Evolutionary conservation across 805 yeast species (phyloP).

Genomic region (Candida insectalens): DNA sequence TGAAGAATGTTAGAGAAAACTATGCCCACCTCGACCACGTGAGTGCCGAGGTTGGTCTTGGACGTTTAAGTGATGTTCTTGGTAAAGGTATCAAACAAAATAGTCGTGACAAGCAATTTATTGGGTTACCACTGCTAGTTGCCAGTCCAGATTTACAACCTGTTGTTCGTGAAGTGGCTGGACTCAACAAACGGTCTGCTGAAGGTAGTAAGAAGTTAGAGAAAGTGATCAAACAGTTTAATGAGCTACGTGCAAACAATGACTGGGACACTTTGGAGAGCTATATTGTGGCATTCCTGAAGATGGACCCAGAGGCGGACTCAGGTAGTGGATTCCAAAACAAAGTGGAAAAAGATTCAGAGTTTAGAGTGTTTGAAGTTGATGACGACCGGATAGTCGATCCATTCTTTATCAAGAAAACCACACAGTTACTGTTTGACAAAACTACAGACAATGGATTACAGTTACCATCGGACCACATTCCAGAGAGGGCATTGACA

Average conservation of each 20-base stretch:
- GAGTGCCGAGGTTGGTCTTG: conserved; percentile 53
- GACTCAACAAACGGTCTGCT: conserved; percentile 16
- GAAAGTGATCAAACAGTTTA: conserved; percentile 21
- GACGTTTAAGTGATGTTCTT: conserved; percentile 57
- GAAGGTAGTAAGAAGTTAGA: conserved; percentile 15
- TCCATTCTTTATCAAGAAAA: conserved; percentile 37
- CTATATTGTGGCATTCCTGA: conserved; percentile 20
- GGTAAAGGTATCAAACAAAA: conserved; percentile 42
- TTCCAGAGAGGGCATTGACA: conserved; percentile 52
- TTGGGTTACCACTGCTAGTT: conserved; percentile 16
- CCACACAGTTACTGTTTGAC: conserved; percentile 31
- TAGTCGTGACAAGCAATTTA: conserved; percentile 11
- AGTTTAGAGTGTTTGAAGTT: conserved; percentile 42
- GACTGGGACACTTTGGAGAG: conserved; percentile 23
- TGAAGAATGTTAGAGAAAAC: conserved; percentile 32
- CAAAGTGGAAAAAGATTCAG: conserved; percentile 13
- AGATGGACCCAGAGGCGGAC: conserved; percentile 9
- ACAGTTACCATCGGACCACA: conserved; percentile 19
- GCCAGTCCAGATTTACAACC: conserved; percentile 12
- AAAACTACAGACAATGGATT: conserved; percentile 17
- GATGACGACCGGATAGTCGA: conserved; percentile 63
- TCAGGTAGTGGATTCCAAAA: conserved; percentile 1
- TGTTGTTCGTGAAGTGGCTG: conserved; percentile 12
- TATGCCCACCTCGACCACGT: conserved; percentile 33
- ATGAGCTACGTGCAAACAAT: conserved; percentile 10